phyloP scores from a whole-genome alignment of 495 filamentous ascomycete species.

The Glutinoglossum americanum region DNA sequence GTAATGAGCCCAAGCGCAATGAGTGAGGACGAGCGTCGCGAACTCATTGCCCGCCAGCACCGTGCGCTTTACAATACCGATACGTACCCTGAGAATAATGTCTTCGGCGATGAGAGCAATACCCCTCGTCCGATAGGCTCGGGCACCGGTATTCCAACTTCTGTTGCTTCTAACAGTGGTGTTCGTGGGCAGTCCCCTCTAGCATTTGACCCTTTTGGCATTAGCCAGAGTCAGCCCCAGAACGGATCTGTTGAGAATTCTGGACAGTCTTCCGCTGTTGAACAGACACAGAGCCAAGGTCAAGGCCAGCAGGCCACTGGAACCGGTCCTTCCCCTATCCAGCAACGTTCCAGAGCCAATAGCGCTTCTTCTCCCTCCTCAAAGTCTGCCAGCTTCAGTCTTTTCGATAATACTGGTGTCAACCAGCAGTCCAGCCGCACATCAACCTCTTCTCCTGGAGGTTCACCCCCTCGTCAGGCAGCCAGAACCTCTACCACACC shows the following conservation, averaged over 20 bases:
- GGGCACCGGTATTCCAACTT: slow-evolving; percentile 30
- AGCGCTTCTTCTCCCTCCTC: slow-evolving; percentile 69
- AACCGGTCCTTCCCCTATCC: slow-evolving; percentile 23
- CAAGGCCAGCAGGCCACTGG: slow-evolving; percentile 11
- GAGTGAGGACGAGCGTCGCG: slow-evolving; percentile 90
- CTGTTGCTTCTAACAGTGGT: slow-evolving; percentile 18
- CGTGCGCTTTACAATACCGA: slow-evolving; percentile 74
- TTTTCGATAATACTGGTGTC: slow-evolving; percentile 39
- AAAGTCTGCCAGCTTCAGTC: slow-evolving; percentile 39
- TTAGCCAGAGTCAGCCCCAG: slow-evolving; percentile 21
- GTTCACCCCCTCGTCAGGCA: slow-evolving; percentile 56
- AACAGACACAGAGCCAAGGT: slow-evolving; percentile 11
- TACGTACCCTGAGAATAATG: slow-evolving; percentile 33
- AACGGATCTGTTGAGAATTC: slow-evolving; percentile 19
- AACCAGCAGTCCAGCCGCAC: slow-evolving; percentile 60
- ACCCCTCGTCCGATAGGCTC: slow-evolving; percentile 35
- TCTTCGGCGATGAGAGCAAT: slow-evolving; percentile 39
- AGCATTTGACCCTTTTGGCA: slow-evolving; percentile 34
- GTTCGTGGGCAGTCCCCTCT: slow-evolving; percentile 33
- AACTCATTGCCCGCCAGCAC: slow-evolving; percentile 88
- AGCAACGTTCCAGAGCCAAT: slow-evolving; percentile 57
- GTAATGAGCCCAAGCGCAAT: slow-evolving; percentile 75
- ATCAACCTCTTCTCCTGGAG: slow-evolving; percentile 74
- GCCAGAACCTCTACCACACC: slow-evolving; percentile 30
- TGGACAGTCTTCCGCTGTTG: slow-evolving; percentile 12